Conservation (phyloP, 148 eudicot genomes). For the Chenopodium album region DNA sequence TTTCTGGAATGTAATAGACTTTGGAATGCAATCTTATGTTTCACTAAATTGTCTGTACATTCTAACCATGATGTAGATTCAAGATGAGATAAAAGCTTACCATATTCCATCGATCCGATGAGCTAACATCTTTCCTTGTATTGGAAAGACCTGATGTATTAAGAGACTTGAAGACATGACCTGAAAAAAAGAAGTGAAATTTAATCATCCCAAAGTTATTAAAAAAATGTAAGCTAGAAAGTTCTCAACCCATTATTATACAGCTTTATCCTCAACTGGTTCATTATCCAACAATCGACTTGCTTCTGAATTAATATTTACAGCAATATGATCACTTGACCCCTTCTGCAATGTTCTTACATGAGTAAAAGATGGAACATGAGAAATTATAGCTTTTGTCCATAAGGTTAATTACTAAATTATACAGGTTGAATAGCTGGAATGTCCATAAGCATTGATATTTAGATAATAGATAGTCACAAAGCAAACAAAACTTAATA, state of each 20-base stretch:
- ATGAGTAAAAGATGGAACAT: conserved; percentile 70
- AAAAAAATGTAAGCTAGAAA: neutral
- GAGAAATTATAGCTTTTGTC: conserved; percentile 54
- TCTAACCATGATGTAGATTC: neutral
- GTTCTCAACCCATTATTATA: conserved; percentile 3
- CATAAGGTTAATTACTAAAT: no score
- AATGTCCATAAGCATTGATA: no score
- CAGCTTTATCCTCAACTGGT: conserved; percentile 76
- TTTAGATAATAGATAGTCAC: no score
- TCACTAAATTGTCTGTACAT: neutral
- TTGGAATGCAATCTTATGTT: neutral
- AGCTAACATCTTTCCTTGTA: conserved; percentile 79
- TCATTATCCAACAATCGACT: conserved; percentile 58
- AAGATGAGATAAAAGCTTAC: conserved; percentile 35
- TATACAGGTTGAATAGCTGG: no score
- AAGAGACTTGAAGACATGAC: conserved; percentile 85
- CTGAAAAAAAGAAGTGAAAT: conserved; percentile 44
- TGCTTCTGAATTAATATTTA: conserved; percentile 79
- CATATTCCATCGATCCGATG: conserved; percentile 90
- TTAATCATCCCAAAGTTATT: conserved; percentile 8
- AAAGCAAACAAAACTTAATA: no score
- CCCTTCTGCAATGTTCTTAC: conserved; percentile 75
- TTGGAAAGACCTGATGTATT: conserved; percentile 83
- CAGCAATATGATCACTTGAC: conserved; percentile 79
- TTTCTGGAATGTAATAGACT: neutral